Evolutionary conservation across 164 flowering plant species (phyloP).

Genomic region (Euptelea pleiosperma): DNA sequence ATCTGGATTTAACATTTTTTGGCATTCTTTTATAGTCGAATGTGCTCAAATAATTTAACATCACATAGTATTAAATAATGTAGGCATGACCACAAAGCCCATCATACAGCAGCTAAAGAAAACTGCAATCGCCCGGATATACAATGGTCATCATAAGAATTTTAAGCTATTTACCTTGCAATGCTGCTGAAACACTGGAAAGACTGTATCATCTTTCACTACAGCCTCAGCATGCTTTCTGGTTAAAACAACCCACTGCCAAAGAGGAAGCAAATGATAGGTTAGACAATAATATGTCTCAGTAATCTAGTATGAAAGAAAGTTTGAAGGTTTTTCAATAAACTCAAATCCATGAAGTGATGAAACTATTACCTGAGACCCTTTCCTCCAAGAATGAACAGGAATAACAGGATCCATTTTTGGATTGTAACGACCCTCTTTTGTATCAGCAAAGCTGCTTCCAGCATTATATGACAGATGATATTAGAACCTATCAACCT

Average conservation of each 20-base stretch:
- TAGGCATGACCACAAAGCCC: background rate
- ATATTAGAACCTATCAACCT: conserved; percentile 19
- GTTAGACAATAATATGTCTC: conserved; percentile 1
- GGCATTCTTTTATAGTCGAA: too few relatives aligned
- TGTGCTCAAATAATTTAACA: too few relatives aligned
- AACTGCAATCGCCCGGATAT: background rate
- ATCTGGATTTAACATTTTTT: too few relatives aligned
- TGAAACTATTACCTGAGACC: conserved; percentile 78
- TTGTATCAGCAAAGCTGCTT: conserved; percentile 89
- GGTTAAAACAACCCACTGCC: conserved; percentile 86
- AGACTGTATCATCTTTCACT: conserved; percentile 65
- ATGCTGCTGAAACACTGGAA: conserved; percentile 71
- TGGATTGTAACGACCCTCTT: conserved; percentile 94
- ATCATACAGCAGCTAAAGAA: conserved; percentile 2
- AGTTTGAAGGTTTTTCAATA: background rate
- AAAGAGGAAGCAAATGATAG: conserved; percentile 9
- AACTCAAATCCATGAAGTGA: background rate
- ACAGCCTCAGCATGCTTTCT: conserved; percentile 87
- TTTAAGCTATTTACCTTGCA: conserved; percentile 62
- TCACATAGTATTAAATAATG: too few relatives aligned
- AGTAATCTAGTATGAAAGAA: background rate
- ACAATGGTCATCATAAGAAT: conserved; percentile 4
- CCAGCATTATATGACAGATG: conserved; percentile 26
- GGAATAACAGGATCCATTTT: conserved; percentile 87
- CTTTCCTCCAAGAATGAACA: conserved; percentile 92